Evolutionary conservation across 352 stramenopile genomes (phyloP), one percentile per base, ranked within the genome.

Genomic region (Phytophthora ramorum): DNA sequence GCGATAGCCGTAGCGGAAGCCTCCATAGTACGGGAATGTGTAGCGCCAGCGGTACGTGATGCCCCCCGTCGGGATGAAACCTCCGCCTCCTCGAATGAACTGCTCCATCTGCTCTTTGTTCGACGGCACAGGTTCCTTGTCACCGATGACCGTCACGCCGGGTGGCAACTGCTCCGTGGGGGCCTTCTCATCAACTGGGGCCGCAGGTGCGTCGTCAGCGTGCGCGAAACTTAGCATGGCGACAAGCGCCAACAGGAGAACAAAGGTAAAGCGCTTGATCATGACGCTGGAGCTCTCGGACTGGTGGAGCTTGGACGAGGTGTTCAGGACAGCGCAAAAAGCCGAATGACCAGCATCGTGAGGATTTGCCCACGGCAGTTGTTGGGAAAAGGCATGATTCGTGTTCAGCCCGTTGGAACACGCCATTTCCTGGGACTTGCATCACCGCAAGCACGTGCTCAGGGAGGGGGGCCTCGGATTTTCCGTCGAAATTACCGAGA

Each of bases 31-130:
- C n/a, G 58, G 63, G 49, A 49, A 71, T 24, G 57, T 69, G 53
- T 67, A 82, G 46, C 74, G 74, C 49, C 56, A 70, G 38, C 74
- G 74, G 63, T 75, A 76, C 6, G 58, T 59, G 51, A 74, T 74
- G 26, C 63, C 66, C 20, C 62, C 59, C 17, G 61, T 75, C 14
- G 63, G 63, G 45, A 79, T 79, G 38, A 69, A 74, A 20, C 67
- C 71, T 4, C 60, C 68, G 2, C 66, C 68, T 32, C 58, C 71
- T 10, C 59, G 34, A 19, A 71, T 53, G 10, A 58, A 47, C 24
- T 75, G 56, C 41, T 75, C 66, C 48, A 73, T 24, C 41, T 76
- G 58, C 55, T 78, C 66, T 0, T 58, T 22, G 47, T 45, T 62
- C 22, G 49, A 13, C 24, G 66, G 58, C 9, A 79, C 35, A 19